These are phyloP conservation scores for Termitomyces sp. DNA, from an alignment of 768 basidiomycete species.

Conservation along the genomic window DNA sequence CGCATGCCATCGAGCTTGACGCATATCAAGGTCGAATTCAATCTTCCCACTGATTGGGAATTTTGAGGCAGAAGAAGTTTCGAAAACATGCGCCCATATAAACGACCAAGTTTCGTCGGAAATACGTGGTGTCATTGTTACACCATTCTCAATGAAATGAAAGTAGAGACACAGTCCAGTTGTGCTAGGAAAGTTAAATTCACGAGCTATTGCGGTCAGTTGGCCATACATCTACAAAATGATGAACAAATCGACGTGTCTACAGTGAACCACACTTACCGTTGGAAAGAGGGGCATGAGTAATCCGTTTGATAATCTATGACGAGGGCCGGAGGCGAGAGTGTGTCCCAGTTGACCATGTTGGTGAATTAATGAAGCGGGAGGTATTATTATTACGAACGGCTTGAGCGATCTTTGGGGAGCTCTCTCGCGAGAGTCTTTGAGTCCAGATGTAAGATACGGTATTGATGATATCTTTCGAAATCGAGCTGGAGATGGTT, in stretches of 20 bases:
- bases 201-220: constrained; percentile 72
- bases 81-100: constrained; percentile 63
- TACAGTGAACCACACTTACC: constrained; percentile 31
- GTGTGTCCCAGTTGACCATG: constrained; percentile 59
- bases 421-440: constrained; percentile 40
- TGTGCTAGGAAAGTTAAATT: constrained; percentile 78
- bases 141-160: constrained; percentile 54
- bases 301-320: constrained; percentile 63
- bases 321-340: constrained; percentile 52
- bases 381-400: constrained; percentile 67
- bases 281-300: constrained; percentile 76
- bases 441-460: constrained; percentile 48
- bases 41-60: constrained; percentile 72
- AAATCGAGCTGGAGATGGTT: constrained; percentile 31
- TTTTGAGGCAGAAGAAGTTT: constrained; percentile 32
- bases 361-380: constrained; percentile 52
- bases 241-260: background rate
- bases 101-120: constrained; percentile 76
- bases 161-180: constrained; percentile 78
- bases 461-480: constrained; percentile 48
- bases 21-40: constrained; percentile 83
- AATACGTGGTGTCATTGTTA: constrained; percentile 62
- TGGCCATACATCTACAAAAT: constrained; percentile 66
- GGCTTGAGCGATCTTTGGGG: constrained; percentile 41
- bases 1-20: constrained; percentile 75